These are phyloP conservation scores for Prunus padus DNA, from an alignment of 306 rosid species.

Conservation along the genomic window DNA sequence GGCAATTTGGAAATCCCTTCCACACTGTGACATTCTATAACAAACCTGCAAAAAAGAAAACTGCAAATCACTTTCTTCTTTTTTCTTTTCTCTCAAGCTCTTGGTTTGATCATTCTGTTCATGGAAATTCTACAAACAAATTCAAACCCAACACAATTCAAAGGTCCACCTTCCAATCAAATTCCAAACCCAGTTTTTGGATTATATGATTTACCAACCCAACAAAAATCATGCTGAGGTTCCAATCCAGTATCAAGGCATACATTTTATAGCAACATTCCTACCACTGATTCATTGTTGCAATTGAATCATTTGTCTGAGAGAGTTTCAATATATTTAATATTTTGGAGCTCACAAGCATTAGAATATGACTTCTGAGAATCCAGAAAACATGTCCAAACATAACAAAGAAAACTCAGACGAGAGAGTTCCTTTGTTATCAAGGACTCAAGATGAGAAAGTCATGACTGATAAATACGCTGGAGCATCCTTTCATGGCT, in stretches of 20 bases:
- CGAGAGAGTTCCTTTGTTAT: slow-evolving; percentile 34
- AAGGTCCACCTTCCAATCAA: background rate
- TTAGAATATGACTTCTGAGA: background rate
- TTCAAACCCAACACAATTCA: background rate
- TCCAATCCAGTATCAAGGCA: background rate
- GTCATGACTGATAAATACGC: slow-evolving; percentile 36
- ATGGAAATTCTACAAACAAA: background rate
- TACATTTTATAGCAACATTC: background rate
- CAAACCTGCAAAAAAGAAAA: too few species aligned
- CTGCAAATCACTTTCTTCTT: too few species aligned
- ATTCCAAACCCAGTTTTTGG: background rate
- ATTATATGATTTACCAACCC: background rate
- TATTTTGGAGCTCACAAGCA: background rate
- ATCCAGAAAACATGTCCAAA: slow-evolving; percentile 20
- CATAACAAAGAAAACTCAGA: background rate
- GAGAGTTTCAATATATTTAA: too few species aligned
- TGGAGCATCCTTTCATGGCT: slow-evolving; percentile 39
- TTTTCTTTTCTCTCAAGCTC: background rate
- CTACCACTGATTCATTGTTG: background rate
- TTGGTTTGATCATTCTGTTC: background rate
- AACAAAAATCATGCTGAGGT: background rate
- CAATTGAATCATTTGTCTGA: background rate
- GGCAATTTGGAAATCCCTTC: too few species aligned
- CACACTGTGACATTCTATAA: too few species aligned
- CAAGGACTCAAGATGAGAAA: slow-evolving; percentile 13